phyloP scores from a whole-genome alignment of 2,329 filamentous ascomycete species.

The Lachnum nothofagi region DNA sequence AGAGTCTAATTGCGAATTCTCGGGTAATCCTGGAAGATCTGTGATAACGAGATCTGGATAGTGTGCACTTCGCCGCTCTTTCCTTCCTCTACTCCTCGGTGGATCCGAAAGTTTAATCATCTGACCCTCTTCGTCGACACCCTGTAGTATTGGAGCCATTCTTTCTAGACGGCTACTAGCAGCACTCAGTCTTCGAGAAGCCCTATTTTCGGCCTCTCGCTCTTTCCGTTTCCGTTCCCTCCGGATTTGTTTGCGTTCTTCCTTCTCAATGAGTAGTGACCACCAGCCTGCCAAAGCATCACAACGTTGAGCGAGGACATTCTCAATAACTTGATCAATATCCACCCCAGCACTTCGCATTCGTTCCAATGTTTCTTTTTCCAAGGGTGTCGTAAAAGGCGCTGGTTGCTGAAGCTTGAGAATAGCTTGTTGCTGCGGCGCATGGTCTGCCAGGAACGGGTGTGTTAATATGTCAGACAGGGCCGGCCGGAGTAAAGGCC shows the following conservation, averaged over 20 bases:
- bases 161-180: slow-evolving; percentile 83
- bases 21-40: slow-evolving; percentile 73
- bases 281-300: slow-evolving; percentile 93
- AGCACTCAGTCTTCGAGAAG: slow-evolving; percentile 75
- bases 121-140: slow-evolving; percentile 71
- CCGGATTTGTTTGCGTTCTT: slow-evolving; percentile 77
- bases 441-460: slow-evolving; percentile 81
- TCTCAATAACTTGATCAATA: slow-evolving; percentile 90
- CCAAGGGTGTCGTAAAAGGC: slow-evolving; percentile 78
- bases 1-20: slow-evolving; percentile 40
- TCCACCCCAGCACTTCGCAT: slow-evolving; percentile 94
- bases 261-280: slow-evolving; percentile 89
- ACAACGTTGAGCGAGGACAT: slow-evolving; percentile 82
- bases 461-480: slow-evolving; percentile 82
- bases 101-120: slow-evolving; percentile 43
- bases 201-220: slow-evolving; percentile 74
- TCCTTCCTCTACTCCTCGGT: slow-evolving; percentile 68
- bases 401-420: slow-evolving; percentile 74
- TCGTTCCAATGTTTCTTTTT: slow-evolving; percentile 84
- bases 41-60: slow-evolving; percentile 59
- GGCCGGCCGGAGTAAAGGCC: slow-evolving; percentile 75
- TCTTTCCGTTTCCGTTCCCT: slow-evolving; percentile 80
- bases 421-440: slow-evolving; percentile 82
- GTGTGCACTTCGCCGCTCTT: slow-evolving; percentile 68
- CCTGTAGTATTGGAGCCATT: slow-evolving; percentile 68